A percentile compares a stretch with the other conserved stretches of the same genome.
Evolutionary conservation across 2,329 filamentous ascomycete genomes (phyloP).

Genomic region (Akanthomyces lecanii): DNA sequence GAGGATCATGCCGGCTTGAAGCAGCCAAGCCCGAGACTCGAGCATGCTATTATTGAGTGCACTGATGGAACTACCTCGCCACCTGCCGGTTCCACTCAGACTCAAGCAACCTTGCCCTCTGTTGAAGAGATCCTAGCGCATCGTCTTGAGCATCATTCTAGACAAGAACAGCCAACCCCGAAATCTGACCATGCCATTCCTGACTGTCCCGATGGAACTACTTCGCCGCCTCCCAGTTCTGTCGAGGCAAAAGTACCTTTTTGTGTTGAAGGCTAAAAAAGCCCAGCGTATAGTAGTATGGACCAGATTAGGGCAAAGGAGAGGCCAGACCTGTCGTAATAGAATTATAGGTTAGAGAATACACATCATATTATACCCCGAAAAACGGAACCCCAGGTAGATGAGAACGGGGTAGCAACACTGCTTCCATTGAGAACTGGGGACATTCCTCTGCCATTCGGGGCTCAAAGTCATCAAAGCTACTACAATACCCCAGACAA

Average conservation of each 20-base stretch:
- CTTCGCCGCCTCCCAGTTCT: too few species aligned
- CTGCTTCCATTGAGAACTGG: too few species aligned
- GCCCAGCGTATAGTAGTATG: neutral
- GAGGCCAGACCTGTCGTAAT: neutral
- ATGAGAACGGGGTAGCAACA: neutral
- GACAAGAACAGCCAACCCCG: neutral
- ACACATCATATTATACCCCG: neutral
- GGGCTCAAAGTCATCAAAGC: too few species aligned
- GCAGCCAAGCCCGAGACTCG: neutral
- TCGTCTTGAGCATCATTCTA: too few species aligned
- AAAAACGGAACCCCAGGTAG: neutral
- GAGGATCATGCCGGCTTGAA: neutral
- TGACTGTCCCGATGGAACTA: too few species aligned
- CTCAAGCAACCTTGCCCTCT: neutral
- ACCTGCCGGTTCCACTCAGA: neutral
- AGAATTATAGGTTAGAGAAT: neutral
- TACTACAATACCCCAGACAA: too few species aligned
- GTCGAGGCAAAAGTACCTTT: too few species aligned
- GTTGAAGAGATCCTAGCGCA: neutral
- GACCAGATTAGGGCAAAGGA: too few species aligned
- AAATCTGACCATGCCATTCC: neutral
- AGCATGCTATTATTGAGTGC: constrained; percentile 1
- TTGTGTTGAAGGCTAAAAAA: neutral
- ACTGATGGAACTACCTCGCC: neutral
- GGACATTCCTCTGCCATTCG: neutral